phyloP scores from a whole-genome alignment of 2,329 filamentous ascomycete genomes.

The Fusarium sp. region DNA sequence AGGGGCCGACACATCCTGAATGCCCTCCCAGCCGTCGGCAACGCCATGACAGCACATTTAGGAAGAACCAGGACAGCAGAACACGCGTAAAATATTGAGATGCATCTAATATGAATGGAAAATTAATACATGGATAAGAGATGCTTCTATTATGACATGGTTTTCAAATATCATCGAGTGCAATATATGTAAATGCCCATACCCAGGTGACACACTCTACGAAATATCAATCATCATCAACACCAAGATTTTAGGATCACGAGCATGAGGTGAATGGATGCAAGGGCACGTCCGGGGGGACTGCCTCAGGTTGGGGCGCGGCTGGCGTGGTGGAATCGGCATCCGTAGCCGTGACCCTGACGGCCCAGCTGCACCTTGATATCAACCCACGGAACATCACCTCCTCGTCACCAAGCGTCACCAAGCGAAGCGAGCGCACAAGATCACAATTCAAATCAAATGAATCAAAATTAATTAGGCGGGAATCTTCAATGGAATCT shows the following conservation, averaged over 20 bases:
- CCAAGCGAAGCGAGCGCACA: constrained; percentile 14
- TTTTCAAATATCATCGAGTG: neutral
- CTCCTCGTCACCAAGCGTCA: constrained; percentile 1
- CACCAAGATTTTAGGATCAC: constrained; percentile 8
- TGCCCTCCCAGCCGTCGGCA: constrained; percentile 4
- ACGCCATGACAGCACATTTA: neutral
- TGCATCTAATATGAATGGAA: fast-evolving
- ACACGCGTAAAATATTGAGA: fast-evolving
- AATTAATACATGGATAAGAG: fast-evolving
- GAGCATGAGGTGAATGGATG: neutral
- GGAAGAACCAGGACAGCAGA: neutral
- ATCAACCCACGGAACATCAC: neutral
- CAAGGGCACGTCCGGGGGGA: fast-evolving
- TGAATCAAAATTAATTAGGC: constrained; percentile 13
- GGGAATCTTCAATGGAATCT: neutral
- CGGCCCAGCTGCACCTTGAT: constrained; percentile 5
- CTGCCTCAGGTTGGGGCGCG: neutral
- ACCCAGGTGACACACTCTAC: neutral
- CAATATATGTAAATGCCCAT: neutral
- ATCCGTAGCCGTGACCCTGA: neutral
- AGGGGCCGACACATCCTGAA: constrained; percentile 21
- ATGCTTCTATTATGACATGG: neutral
- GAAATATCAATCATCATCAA: constrained; percentile 11
- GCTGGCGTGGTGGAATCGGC: constrained; percentile 3
- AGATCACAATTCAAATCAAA: constrained; percentile 10